Percentiles rank a stretch among this genome's conserved stretches.
Evolutionary conservation across 164 flowering plant species (phyloP).

Genomic region (Tinospora cordifolia): DNA sequence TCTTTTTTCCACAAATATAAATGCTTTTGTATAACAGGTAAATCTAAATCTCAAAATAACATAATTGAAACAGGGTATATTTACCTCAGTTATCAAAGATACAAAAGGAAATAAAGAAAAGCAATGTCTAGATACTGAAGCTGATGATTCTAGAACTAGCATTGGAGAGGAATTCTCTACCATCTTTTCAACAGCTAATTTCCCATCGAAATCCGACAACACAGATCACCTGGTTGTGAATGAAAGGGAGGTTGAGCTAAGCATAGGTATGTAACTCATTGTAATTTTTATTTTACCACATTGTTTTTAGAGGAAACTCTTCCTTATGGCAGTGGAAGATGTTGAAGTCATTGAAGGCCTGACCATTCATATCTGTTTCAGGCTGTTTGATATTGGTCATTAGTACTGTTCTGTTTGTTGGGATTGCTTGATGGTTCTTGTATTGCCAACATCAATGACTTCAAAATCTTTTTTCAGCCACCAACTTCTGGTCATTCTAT

Average conservation of each 20-base stretch:
- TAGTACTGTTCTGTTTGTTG: not conserved
- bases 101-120: slow-evolving; percentile 46
- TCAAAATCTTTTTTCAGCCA: not conserved
- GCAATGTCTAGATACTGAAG: slow-evolving; percentile 34
- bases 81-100: slow-evolving; percentile 54
- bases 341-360: not conserved
- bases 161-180: slow-evolving; percentile 44
- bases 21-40: too few species aligned
- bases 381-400: not conserved
- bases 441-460: not conserved
- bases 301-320: not conserved
- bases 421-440: not conserved
- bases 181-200: slow-evolving; percentile 55
- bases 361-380: not conserved
- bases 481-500: not conserved
- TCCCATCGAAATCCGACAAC: slow-evolving; percentile 30
- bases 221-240: slow-evolving; percentile 20
- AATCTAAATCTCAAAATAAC: not conserved
- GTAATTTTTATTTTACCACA: not conserved
- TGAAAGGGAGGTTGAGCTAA: slow-evolving; percentile 44
- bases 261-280: slow-evolving; percentile 44
- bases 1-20: not conserved
- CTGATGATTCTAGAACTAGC: slow-evolving; percentile 37
- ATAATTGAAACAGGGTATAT: slow-evolving; percentile 45
- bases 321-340: not conserved